Base-by-base conservation (phyloP, 1,139 yeast species). In the Debaryomyces coudertii region DNA sequence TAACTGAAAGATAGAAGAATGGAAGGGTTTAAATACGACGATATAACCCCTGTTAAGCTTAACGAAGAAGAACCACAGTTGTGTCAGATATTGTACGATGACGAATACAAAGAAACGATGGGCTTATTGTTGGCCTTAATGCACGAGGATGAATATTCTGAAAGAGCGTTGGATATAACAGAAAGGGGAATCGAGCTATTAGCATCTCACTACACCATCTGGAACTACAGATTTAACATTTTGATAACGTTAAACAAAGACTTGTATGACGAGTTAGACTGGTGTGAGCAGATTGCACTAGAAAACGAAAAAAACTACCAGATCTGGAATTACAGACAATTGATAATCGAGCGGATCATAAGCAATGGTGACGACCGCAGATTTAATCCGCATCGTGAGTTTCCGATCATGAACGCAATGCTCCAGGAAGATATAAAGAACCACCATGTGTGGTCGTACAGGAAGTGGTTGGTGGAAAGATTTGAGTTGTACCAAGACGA, bases 371-470 rank as follows among this genome's bases (percentile, higher is more conserved):
- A 40, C 25, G 15, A n/a, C 34, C 29, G 15, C 8, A 51, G 55
- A 11, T 83, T 80, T 47, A 65, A 69, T 38, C 71, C 80, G 6
- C 69, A 65, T 43, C 66, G 82, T 27, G 97, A 90, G 57, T 74
- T 73, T 47, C 85, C 87, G 2, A 70, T 89, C 14, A 68, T 87
- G 42, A 76, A 76, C 40, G 67, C 79, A 37, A 86, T 92, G 85
- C 67, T 93, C 8, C 80, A 78, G 18, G 85, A 83, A 39, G 99
- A 93, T 60, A 66, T 85, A 11, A 93, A 93, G 62, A 93, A 93
- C 68, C 95, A 93, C 63, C 99, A 93, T 60, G 97, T 92, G 5
- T 93, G 99, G 99, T 81, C 96, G 1, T 90, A 90, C 58, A 68
- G 92, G 45, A 85, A 86, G 56, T 90, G 97, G 97, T 67, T 86